Conservation (phyloP, 495 filamentous ascomycete genomes). For the Niebla homalea region DNA sequence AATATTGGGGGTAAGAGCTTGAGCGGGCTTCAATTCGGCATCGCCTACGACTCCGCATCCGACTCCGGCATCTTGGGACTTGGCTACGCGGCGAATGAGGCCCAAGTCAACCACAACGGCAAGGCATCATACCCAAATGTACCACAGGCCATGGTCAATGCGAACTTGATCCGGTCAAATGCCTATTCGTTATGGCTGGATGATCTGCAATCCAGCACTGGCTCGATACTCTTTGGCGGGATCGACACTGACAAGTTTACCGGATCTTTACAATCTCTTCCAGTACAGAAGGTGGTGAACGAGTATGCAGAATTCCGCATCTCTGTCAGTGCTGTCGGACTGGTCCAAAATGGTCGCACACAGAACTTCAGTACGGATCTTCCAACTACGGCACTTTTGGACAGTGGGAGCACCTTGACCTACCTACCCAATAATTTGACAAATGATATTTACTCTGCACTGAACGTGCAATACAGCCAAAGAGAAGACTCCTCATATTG, state of each 20-base stretch:
- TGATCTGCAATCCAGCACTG: conserved; percentile 49
- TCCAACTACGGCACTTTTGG: conserved; percentile 56
- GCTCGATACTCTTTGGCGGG: conserved; percentile 83
- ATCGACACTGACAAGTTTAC: conserved; percentile 70
- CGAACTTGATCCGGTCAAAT: conserved; percentile 59
- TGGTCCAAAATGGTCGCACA: conserved; percentile 31
- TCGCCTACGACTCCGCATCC: conserved; percentile 64
- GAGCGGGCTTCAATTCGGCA: conserved; percentile 64
- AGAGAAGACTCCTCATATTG: conserved; percentile 39
- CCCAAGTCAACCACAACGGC: conserved; percentile 50
- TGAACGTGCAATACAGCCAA: conserved; percentile 50
- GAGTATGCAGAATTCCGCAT: conserved; percentile 67
- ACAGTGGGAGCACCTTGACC: conserved; percentile 82
- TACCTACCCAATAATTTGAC: conserved; percentile 68
- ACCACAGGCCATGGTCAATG: conserved; percentile 56
- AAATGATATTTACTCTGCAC: conserved; percentile 45
- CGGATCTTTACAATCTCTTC: conserved; percentile 56
- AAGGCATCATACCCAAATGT: conserved; percentile 61
- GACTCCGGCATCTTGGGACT: conserved; percentile 77
- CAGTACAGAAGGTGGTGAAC: conserved; percentile 48
- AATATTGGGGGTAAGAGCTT: conserved; percentile 50
- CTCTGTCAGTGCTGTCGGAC: conserved; percentile 52
- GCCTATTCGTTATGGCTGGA: conserved; percentile 60
- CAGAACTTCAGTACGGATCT: conserved; percentile 34
- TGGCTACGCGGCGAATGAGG: conserved; percentile 76